A percentile compares a stretch with the other conserved stretches of the same genome.
These are phyloP conservation scores for Claviceps cyperi DNA, from an alignment of 2,329 filamentous ascomycete species.

Conservation along the genomic window DNA sequence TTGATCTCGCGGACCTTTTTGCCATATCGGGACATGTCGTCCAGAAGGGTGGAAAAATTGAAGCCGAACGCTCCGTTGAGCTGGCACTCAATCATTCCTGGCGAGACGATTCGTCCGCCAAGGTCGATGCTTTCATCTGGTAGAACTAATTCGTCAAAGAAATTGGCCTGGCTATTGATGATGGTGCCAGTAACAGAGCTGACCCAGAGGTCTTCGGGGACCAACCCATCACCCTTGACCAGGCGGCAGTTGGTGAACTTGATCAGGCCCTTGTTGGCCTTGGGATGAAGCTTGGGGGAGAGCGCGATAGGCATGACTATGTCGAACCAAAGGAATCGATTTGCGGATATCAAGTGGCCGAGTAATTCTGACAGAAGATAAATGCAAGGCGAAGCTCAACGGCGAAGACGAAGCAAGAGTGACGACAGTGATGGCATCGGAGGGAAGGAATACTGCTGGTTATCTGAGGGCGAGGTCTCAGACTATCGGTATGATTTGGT, in stretches of 20 bases:
- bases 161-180: constrained; percentile 51
- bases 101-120: constrained; percentile 66
- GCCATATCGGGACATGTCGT: constrained; percentile 52
- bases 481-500: neutral
- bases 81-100: constrained; percentile 81
- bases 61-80: constrained; percentile 88
- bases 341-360: neutral
- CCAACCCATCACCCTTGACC: constrained; percentile 50
- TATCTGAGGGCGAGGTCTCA: neutral
- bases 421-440: neutral
- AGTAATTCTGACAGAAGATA: neutral
- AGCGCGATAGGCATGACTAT: constrained; percentile 34
- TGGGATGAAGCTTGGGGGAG: constrained; percentile 18
- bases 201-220: constrained; percentile 77
- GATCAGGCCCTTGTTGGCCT: constrained; percentile 44
- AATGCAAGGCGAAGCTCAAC: neutral
- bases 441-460: neutral
- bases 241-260: constrained; percentile 84
- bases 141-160: constrained; percentile 52
- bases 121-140: constrained; percentile 69
- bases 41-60: constrained; percentile 72
- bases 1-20: constrained; percentile 62
- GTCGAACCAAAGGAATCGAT: neutral
- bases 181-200: constrained; percentile 71
- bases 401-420: neutral